Base-by-base conservation (phyloP, 2,329 filamentous ascomycete genomes). In the Cladosporium oxysporum region DNA sequence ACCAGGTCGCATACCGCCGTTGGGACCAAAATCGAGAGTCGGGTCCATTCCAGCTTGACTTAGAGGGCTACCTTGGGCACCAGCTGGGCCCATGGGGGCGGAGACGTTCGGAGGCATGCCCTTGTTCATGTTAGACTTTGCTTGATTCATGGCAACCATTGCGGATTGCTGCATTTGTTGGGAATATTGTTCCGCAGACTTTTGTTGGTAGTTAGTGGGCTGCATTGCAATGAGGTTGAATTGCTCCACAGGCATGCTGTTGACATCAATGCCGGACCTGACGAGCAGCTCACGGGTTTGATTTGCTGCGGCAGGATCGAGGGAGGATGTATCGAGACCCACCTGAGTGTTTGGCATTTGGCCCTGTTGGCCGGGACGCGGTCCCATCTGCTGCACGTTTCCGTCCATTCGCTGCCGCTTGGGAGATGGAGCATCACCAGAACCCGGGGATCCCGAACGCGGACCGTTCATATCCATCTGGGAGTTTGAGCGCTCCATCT, bases 401-500 rank as follows among this genome's bases (percentile, higher is more conserved):
- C 90, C 88, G 70, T 93, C 91, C 67, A 97, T 86, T 66, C 93
- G 91, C 66, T 89, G 91, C 74, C 93, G 87, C 82, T 98, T 98
- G 1, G 94, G 94, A 35, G 94, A 98, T 5, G 93, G 92, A 29
- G 92, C 93, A 62, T 97, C 93, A 64, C 88, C 89, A 44, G 90
- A 90, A 60, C 89, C 88, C 8, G 94, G 94, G 37, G 94, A 97
- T 66, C 90, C 88, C 31, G 92, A 90, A 67, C 93, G 80, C 71
- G 90, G 88, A 67, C 90, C 91, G 79, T 90, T 92, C 78, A 90
- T 90, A 73, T 96, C 92, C 86, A 95, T 92, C 69, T 90, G 89
- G 18, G 92, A 94, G 63, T 91, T 91, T 73, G 96, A 92, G 67
- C 92, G 86, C 77, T 94, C 91, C 91, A 97, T 96, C 76, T 91